Conservation (phyloP, 2,329 filamentous ascomycete species). For the Arthrobotrys musiformis region DNA sequence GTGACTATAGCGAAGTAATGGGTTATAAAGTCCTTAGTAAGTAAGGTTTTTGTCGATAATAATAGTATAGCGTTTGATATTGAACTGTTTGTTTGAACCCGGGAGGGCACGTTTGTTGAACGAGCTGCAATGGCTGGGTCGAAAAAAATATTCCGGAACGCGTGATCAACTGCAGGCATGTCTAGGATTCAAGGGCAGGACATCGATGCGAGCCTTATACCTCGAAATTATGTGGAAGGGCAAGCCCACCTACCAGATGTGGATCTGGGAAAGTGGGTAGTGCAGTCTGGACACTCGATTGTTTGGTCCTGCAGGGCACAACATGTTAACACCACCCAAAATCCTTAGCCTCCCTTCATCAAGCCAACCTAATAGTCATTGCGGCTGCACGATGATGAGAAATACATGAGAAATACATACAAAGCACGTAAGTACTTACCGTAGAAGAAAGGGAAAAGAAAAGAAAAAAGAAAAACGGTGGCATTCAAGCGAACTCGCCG, state of each 20-base stretch:
- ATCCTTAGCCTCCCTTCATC: not conserved
- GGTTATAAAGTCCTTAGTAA: too few relatives aligned
- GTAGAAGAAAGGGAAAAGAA: too few relatives aligned
- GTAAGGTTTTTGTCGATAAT: not conserved
- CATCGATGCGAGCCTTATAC: constrained; percentile 50
- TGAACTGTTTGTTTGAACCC: constrained; percentile 13
- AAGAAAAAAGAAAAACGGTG: constrained; percentile 12
- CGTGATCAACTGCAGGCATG: constrained; percentile 52
- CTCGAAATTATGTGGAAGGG: constrained; percentile 17
- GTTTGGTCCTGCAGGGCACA: constrained; percentile 53
- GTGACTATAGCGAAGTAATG: constrained; percentile 1
- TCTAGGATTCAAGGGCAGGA: constrained; percentile 51
- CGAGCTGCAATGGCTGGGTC: constrained; percentile 26
- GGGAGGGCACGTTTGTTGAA: constrained; percentile 25
- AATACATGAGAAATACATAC: too few relatives aligned
- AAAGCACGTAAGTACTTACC: too few relatives aligned
- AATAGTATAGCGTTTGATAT: not conserved
- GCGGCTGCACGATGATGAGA: constrained; percentile 18
- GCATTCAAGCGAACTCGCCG: constrained; percentile 22
- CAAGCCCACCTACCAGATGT: constrained; percentile 53
- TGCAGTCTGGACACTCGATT: constrained; percentile 30
- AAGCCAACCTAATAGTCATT: not conserved
- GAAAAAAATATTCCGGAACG: constrained; percentile 49
- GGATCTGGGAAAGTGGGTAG: constrained; percentile 25
- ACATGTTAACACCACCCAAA: constrained; percentile 17